Percentiles rank a stretch among this genome's conserved stretches.
Conservation (phyloP, 2,329 filamentous ascomycete genomes). For the Fusarium sp. region DNA sequence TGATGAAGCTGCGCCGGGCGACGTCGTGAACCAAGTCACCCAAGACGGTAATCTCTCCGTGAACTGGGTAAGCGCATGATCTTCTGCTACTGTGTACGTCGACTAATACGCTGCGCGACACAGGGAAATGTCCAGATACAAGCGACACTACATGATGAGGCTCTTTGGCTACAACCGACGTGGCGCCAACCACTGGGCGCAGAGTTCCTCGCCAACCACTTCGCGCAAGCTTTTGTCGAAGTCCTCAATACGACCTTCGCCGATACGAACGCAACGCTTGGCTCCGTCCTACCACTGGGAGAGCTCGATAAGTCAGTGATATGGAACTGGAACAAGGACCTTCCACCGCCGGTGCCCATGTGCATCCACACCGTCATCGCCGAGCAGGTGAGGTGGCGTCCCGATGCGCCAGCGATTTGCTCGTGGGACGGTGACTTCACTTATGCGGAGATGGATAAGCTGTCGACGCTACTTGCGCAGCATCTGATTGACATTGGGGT, state of each 20-base stretch:
- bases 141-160: conserved; percentile 32
- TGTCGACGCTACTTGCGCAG: conserved; percentile 44
- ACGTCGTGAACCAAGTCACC: conserved; percentile 19
- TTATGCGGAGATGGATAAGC: conserved; percentile 45
- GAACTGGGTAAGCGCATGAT: conserved; percentile 38
- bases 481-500: conserved; percentile 44
- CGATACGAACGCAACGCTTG: conserved; percentile 18
- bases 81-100: not conserved
- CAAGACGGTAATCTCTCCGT: conserved; percentile 32
- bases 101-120: conserved; percentile 14
- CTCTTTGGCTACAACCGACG: conserved; percentile 38
- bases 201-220: conserved; percentile 45
- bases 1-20: conserved; percentile 39
- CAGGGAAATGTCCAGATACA: conserved; percentile 46
- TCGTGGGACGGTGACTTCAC: conserved; percentile 53
- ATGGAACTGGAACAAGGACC: conserved; percentile 46
- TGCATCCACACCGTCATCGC: conserved; percentile 47
- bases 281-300: conserved; percentile 38
- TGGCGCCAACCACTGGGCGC: conserved; percentile 46
- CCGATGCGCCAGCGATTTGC: conserved; percentile 47
- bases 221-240: conserved; percentile 40
- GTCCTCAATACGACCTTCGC: conserved; percentile 44
- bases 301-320: conserved; percentile 43
- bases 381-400: conserved; percentile 43
- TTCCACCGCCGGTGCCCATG: conserved; percentile 28